These are phyloP conservation scores for Pichia sp. DNA, from an alignment of 1,139 yeast species.

Conservation along the genomic window DNA sequence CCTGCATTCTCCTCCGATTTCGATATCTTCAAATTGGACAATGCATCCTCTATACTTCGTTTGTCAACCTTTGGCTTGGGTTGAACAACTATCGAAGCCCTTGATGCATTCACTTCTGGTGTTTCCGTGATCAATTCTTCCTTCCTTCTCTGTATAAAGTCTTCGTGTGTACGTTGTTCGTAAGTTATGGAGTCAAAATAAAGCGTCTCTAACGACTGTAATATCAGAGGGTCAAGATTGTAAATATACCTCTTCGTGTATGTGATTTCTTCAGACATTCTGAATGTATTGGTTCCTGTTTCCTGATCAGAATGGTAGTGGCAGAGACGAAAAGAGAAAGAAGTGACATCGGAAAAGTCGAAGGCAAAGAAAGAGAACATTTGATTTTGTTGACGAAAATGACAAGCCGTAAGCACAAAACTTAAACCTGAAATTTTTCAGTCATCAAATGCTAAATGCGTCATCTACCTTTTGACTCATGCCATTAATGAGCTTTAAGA, in stretches of 20 bases:
- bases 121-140: conserved; percentile 10
- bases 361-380: too few species aligned
- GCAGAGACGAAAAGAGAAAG: too few species aligned
- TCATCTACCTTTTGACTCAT: too few species aligned
- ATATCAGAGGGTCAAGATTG: conserved; percentile 36
- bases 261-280: conserved; percentile 24
- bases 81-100: conserved; percentile 5
- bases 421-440: too few species aligned
- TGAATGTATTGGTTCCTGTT: too few species aligned
- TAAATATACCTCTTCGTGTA: conserved; percentile 43
- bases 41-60: background rate
- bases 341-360: too few species aligned
- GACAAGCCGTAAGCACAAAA: too few species aligned
- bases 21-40: conserved; percentile 7
- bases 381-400: too few species aligned
- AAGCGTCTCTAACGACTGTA: conserved; percentile 45
- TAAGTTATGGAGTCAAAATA: conserved; percentile 47
- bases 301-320: too few species aligned
- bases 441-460: too few species aligned
- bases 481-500: too few species aligned
- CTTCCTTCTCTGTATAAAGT: conserved; percentile 14
- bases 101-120: too few species aligned
- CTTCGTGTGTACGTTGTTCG: conserved; percentile 22
- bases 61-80: conserved; percentile 5
- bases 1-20: conserved; percentile 35